Percentiles rank a stretch among this genome's conserved stretches.
Conservation (phyloP, 1,139 yeast species). For the Taphrina flavorubra region DNA sequence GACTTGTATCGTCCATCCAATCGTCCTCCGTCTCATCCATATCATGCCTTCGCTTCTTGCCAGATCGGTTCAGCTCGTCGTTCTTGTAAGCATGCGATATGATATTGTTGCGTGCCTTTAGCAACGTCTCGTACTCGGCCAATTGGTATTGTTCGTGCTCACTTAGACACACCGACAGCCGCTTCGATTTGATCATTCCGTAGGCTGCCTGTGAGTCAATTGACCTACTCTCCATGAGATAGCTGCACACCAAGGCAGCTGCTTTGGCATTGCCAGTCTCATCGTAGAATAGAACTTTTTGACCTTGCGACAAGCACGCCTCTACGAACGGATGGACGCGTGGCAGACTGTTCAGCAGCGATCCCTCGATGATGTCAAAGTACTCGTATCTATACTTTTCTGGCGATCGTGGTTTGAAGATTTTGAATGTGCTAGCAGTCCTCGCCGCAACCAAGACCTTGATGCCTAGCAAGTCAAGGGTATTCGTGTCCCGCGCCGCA, state of each 20-base stretch:
- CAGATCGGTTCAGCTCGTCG: conserved; percentile 23
- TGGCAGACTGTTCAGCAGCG: conserved; percentile 15
- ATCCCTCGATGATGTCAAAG: conserved; percentile 37
- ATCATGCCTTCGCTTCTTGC: conserved; percentile 22
- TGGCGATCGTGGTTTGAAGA: conserved; percentile 30
- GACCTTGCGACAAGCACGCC: conserved; percentile 24
- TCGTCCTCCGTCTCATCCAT: conserved; percentile 5
- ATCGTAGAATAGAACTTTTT: conserved; percentile 29
- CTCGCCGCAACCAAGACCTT: conserved; percentile 32
- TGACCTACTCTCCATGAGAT: conserved; percentile 29
- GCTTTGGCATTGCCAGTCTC: conserved; percentile 36
- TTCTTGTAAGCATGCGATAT: conserved; percentile 27
- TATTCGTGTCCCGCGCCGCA: conserved; percentile 27
- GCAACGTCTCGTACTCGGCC: conserved; percentile 33
- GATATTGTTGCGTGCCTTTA: conserved; percentile 22
- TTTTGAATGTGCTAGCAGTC: conserved; percentile 20
- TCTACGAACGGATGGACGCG: conserved; percentile 26
- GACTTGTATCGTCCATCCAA: background rate
- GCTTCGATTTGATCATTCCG: conserved; percentile 26
- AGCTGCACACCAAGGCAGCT: conserved; percentile 35
- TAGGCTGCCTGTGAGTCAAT: conserved; percentile 23
- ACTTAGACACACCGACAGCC: conserved; percentile 25
- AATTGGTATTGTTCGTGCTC: conserved; percentile 33
- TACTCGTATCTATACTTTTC: conserved; percentile 35
- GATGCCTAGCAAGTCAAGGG: conserved; percentile 19